These are phyloP conservation scores for Candida peoriensis DNA, from an alignment of 805 yeast genomes.

Conservation along the genomic window DNA sequence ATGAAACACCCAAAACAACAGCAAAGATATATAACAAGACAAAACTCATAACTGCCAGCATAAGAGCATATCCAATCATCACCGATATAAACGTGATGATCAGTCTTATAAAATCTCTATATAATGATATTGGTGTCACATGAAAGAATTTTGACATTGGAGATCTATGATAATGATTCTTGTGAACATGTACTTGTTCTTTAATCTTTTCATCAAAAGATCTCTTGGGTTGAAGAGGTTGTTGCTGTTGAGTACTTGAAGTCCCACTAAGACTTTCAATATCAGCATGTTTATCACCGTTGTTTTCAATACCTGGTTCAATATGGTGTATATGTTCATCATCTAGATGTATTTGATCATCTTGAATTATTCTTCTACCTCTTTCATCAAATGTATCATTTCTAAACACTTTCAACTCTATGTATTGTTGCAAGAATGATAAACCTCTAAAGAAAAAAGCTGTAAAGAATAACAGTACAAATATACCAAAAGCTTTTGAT, in stretches of 20 bases:
- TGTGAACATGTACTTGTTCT: too few relatives aligned
- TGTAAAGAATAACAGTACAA: slow-evolving; percentile 51
- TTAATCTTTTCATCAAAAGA: too few relatives aligned
- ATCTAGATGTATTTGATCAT: not conserved
- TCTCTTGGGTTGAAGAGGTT: not conserved
- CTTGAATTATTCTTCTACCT: too few relatives aligned
- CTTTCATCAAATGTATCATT: not conserved
- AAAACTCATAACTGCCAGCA: slow-evolving; percentile 77
- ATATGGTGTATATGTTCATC: not conserved
- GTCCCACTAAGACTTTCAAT: too few relatives aligned
- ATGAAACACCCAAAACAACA: slow-evolving; percentile 60
- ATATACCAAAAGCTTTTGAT: slow-evolving; percentile 71
- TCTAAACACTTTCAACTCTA: slow-evolving; percentile 57
- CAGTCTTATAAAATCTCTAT: slow-evolving; percentile 53
- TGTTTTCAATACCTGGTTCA: slow-evolving; percentile 1
- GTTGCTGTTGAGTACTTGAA: slow-evolving; percentile 1
- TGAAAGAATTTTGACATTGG: slow-evolving; percentile 29
- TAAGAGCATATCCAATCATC: slow-evolving; percentile 62
- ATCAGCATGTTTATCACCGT: too few relatives aligned
- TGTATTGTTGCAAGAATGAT: slow-evolving; percentile 52
- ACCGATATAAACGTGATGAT: slow-evolving; percentile 55
- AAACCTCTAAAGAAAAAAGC: slow-evolving; percentile 58
- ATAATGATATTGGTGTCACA: slow-evolving; percentile 30
- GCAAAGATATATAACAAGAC: slow-evolving; percentile 68
- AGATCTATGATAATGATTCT: slow-evolving; percentile 15